Conservation (phyloP, 352 stramenopile genomes). For the Discostella stelligera region DNA sequence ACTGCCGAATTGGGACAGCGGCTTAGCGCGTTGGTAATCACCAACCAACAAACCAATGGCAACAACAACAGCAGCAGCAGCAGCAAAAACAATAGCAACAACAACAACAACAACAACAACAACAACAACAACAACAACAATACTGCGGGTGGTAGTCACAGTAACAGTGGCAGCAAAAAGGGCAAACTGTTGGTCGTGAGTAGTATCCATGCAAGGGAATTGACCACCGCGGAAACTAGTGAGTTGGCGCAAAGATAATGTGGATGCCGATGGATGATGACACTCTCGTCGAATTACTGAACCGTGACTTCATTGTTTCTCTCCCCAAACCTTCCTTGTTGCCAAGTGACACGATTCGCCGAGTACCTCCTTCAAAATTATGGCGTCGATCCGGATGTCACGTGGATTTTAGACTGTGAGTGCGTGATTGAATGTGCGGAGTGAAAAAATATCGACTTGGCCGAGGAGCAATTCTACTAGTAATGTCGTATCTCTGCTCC, state of each 20-base stretch:
- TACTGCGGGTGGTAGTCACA: too few species aligned
- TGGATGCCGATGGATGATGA: too few species aligned
- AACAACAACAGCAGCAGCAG: background rate
- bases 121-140: too few species aligned
- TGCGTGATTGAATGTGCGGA: background rate
- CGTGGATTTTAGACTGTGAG: conserved; percentile 20
- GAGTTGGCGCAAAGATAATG: too few species aligned
- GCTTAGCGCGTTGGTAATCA: background rate
- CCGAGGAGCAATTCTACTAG: too few species aligned
- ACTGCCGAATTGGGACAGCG: conserved; percentile 2
- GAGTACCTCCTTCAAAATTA: conserved; percentile 22
- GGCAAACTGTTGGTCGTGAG: conserved; percentile 17
- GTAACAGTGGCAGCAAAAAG: too few species aligned
- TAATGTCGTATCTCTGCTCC: background rate
- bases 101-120: too few species aligned
- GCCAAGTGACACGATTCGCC: conserved; percentile 9
- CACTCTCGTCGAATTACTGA: background rate
- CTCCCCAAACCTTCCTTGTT: background rate
- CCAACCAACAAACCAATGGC: conserved; percentile 8
- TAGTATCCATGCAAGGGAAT: conserved; percentile 18
- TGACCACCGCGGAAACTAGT: conserved; percentile 10
- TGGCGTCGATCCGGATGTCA: conserved; percentile 17
- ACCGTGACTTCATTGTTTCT: background rate
- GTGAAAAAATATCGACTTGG: too few species aligned
- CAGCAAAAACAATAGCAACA: too few species aligned